A percentile compares a stretch with the other conserved stretches of the same genome.
Evolutionary conservation across 1,139 yeast genomes (phyloP).

Genomic region (Kodamaea sp.): DNA sequence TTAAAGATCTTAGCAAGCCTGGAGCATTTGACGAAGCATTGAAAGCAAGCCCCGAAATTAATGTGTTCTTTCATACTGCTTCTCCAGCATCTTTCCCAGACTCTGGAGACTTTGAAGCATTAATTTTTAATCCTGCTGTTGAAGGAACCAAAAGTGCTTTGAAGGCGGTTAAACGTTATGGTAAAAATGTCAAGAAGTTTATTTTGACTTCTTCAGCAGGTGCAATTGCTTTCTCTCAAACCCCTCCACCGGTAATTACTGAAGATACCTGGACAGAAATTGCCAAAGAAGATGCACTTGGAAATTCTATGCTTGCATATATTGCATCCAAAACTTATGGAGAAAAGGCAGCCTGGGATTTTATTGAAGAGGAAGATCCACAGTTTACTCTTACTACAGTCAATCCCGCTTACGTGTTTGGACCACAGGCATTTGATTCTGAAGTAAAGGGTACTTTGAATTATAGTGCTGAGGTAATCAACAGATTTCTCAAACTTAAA

Average conservation of each 20-base stretch:
- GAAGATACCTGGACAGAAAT: constrained; percentile 44
- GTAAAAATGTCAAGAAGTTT: constrained; percentile 26
- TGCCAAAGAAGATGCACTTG: constrained; percentile 31
- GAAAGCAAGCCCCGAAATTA: constrained; percentile 27
- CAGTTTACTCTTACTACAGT: constrained; percentile 45
- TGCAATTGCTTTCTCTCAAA: constrained; percentile 9
- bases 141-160: constrained; percentile 30
- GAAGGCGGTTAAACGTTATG: constrained; percentile 23
- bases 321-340: constrained; percentile 53
- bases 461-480: constrained; percentile 13
- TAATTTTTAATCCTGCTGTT: constrained; percentile 15
- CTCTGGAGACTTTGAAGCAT: constrained; percentile 9
- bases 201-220: constrained; percentile 33
- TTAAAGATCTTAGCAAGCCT: constrained; percentile 23
- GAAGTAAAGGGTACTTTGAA: constrained; percentile 28
- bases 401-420: constrained; percentile 53
- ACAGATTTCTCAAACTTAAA: not conserved
- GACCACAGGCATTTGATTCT: constrained; percentile 46
- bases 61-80: constrained; percentile 16
- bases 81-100: constrained; percentile 12
- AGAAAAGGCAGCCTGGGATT: constrained; percentile 58
- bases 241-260: constrained; percentile 14
- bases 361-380: constrained; percentile 35
- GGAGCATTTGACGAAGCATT: constrained; percentile 36
- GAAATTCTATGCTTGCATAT: constrained; percentile 21